phyloP scores from a whole-genome alignment of 495 filamentous ascomycete species.

The Hypoxylon subgilvum region DNA sequence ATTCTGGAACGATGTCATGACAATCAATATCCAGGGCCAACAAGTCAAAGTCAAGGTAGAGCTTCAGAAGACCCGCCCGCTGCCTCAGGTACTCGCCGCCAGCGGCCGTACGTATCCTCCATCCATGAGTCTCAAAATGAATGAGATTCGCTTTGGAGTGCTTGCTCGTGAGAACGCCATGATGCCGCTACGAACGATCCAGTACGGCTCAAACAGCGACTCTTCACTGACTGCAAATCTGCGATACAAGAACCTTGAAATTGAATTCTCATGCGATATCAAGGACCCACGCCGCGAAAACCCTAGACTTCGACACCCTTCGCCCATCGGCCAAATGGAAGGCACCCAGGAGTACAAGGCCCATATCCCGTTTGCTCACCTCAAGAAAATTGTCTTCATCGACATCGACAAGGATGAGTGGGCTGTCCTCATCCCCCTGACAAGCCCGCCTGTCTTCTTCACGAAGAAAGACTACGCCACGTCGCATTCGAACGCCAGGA shows the following conservation, averaged over 20 bases:
- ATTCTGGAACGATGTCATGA: constrained; percentile 31
- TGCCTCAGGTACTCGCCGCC: constrained; percentile 1
- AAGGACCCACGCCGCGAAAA: constrained; percentile 43
- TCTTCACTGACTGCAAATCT: constrained; percentile 53
- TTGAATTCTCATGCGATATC: constrained; percentile 52
- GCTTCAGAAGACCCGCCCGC: constrained; percentile 2
- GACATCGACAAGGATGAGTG: constrained; percentile 41
- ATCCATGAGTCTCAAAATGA: constrained; percentile 39
- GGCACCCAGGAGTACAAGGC: constrained; percentile 50
- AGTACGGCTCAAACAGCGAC: constrained; percentile 9
- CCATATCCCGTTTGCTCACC: constrained; percentile 67
- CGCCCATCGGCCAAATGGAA: constrained; percentile 31
- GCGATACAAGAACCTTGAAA: constrained; percentile 46
- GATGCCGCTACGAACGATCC: constrained; percentile 58
- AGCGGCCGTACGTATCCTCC: constrained; percentile 39
- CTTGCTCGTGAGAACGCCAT: constrained; percentile 44
- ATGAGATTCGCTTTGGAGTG: constrained; percentile 60
- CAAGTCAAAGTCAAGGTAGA: neutral
- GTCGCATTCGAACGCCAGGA: constrained; percentile 52
- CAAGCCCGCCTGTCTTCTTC: constrained; percentile 70
- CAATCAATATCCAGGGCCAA: constrained; percentile 11
- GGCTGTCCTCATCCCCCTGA: constrained; percentile 63
- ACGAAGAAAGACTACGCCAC: constrained; percentile 54
- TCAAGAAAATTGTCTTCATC: constrained; percentile 62
- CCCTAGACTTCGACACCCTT: constrained; percentile 19